These are phyloP conservation scores for Candida glaebosa DNA, from an alignment of 805 yeast species.

Conservation along the genomic window DNA sequence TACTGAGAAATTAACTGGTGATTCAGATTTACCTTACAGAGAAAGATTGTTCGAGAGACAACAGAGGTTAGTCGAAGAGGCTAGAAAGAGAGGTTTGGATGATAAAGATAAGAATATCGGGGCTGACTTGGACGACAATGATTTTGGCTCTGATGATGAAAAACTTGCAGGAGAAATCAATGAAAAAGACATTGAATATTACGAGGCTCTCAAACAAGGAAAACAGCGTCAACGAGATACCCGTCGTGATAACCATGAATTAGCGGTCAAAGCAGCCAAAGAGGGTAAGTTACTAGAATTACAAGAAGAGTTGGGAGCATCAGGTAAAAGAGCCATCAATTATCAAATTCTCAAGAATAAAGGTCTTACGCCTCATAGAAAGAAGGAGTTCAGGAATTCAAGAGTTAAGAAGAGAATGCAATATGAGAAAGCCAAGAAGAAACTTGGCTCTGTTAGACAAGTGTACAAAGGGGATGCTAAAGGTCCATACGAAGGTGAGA, in stretches of 20 bases:
- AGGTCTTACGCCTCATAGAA: conserved; percentile 90
- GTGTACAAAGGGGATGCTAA: conserved; percentile 74
- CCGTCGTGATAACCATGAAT: conserved; percentile 61
- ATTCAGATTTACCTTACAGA: conserved; percentile 84
- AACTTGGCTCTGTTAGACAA: conserved; percentile 82
- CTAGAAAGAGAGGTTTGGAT: conserved; percentile 71
- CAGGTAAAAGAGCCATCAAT: conserved; percentile 92
- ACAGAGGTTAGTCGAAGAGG: conserved; percentile 82
- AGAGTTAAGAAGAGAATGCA: conserved; percentile 98
- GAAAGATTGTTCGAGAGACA: conserved; percentile 90
- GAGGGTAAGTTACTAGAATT: conserved; percentile 80
- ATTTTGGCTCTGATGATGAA: conserved; percentile 47
- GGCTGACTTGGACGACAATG: conserved; percentile 53
- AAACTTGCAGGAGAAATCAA: conserved; percentile 39
- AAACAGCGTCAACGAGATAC: conserved; percentile 48
- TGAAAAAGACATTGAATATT: conserved; percentile 54
- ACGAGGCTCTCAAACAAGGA: conserved; percentile 48
- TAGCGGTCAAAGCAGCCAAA: conserved; percentile 74
- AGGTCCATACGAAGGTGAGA: conserved; percentile 84
- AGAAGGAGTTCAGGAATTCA: conserved; percentile 91
- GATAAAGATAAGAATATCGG: conserved; percentile 48
- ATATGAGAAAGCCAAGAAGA: conserved; percentile 93
- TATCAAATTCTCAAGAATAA: conserved; percentile 94
- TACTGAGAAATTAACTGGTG: conserved; percentile 56
- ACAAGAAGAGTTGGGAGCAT: conserved; percentile 61